Evolutionary conservation across 768 basidiomycete genomes (phyloP), one percentile per base, ranked within the genome.

Genomic region (Atractiella rhizophila): DNA sequence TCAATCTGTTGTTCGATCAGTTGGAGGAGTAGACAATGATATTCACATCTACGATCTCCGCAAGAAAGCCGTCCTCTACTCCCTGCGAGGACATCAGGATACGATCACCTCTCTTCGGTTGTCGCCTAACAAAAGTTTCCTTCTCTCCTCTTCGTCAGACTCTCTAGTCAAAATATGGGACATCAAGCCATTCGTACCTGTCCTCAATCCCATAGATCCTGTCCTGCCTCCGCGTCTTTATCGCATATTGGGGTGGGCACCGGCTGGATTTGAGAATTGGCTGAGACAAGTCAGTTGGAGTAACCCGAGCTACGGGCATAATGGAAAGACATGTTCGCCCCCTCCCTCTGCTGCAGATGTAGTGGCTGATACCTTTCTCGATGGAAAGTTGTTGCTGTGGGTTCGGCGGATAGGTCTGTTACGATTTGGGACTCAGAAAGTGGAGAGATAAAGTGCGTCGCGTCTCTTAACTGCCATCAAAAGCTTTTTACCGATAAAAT

Each of bases 21-120:
- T 81, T n/a, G 86, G 76, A 4, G 83, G 79, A 12, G 59, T 96
- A 52, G 88, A 98, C 60, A 98, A 98, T 50, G 82, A 83, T 57
- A 75, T 98, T 46, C 85, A 94, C 56, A 85, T 88, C 43, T 85
- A 77, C 56, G 88, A 96, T 61, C 60, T 94, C 33, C 71, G 88
- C 53, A 86, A 83, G 60, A 63, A 70, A 44, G 70, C 74, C 45
- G 67, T 82, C 51, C 69, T 85, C 2, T 82, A 78, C 53, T 63
- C 74, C 11, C 69, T 96, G 4, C 60, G 65, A 20, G 86, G 82
- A 11, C 86, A 94, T 58, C 70, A 69, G 10, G 91, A 96, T 55
- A 94, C 86, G 1, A 82, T 88, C 3, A 79, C 82, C 2, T 86
- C 85, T 3, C 68, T 98, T n/a, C 62, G 79, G 0, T 68, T 96